Evolutionary conservation across 179 eudicot species (phyloP).

Genomic region (Amaranthus tricolor): DNA sequence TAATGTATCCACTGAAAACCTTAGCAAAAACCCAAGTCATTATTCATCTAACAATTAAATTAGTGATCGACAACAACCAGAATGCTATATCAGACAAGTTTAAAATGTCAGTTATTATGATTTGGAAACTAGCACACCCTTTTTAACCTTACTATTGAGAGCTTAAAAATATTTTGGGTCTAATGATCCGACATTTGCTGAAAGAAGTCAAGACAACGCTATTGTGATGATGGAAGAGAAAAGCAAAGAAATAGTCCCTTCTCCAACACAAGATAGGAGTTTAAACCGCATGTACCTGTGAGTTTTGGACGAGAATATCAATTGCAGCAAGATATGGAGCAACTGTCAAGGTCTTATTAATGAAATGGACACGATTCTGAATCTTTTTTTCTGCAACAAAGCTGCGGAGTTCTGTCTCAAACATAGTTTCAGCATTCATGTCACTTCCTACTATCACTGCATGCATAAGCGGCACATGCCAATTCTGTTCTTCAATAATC

Average conservation of each 20-base stretch:
- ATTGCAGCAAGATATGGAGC: conserved; percentile 89
- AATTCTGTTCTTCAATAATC: conserved; percentile 62
- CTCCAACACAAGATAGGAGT: not conserved
- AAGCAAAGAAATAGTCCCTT: not conserved
- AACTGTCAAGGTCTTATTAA: conserved; percentile 83
- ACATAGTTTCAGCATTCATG: conserved; percentile 76
- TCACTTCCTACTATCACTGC: conserved; percentile 92
- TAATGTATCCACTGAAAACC: not conserved
- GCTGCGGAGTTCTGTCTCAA: conserved; percentile 75
- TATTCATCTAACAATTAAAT: not conserved
- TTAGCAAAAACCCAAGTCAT: not conserved
- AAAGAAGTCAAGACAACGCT: not conserved
- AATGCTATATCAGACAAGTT: not conserved
- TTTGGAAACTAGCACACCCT: not conserved
- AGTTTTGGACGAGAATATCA: conserved; percentile 90
- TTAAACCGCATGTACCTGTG: conserved; percentile 54
- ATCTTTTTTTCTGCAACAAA: conserved; percentile 69
- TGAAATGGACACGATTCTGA: conserved; percentile 76
- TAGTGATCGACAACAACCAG: not conserved
- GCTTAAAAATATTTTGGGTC: not conserved
- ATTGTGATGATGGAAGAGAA: not conserved
- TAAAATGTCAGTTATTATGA: not conserved
- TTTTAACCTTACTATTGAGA: too few relatives aligned
- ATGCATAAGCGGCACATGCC: conserved; percentile 81
- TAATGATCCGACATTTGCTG: not conserved